These are phyloP conservation scores for Podospora comata DNA, from an alignment of 495 filamentous ascomycete genomes.

Conservation along the genomic window DNA sequence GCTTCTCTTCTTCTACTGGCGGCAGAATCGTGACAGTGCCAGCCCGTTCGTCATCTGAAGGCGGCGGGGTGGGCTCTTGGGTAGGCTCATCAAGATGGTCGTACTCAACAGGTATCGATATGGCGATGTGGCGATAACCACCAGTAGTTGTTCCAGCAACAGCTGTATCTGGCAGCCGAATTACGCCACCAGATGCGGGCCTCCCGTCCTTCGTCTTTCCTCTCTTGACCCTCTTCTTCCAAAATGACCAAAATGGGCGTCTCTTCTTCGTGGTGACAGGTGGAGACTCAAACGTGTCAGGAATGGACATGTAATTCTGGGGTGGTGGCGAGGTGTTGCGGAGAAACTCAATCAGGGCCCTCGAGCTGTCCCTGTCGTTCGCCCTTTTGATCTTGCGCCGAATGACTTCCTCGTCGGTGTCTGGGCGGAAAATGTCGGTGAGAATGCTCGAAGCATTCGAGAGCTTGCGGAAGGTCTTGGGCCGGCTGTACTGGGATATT, in stretches of 20 bases:
- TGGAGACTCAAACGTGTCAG: slow-evolving; percentile 17
- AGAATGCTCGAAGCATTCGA: slow-evolving; percentile 26
- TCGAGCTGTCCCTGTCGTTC: slow-evolving; percentile 23
- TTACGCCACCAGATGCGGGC: slow-evolving; percentile 18
- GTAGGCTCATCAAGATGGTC: slow-evolving; percentile 17
- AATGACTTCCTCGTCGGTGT: slow-evolving; percentile 22
- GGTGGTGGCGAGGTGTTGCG: slow-evolving; percentile 39
- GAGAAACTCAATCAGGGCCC: slow-evolving; percentile 42
- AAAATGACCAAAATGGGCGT: slow-evolving; percentile 18
- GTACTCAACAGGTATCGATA: slow-evolving; percentile 47
- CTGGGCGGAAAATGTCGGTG: slow-evolving; percentile 27
- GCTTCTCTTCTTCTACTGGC: background rate
- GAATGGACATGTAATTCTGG: slow-evolving; percentile 39
- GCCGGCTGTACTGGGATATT: slow-evolving; percentile 13
- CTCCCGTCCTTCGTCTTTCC: slow-evolving; percentile 1
- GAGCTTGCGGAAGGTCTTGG: slow-evolving; percentile 23
- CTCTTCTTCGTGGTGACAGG: slow-evolving; percentile 8
- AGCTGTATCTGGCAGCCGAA: slow-evolving; percentile 47
- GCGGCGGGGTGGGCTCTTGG: background rate
- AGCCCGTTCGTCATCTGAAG: background rate
- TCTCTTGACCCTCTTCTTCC: slow-evolving; percentile 8
- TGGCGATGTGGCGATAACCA: slow-evolving; percentile 50
- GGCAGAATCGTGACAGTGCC: background rate
- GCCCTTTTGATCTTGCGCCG: slow-evolving; percentile 21
- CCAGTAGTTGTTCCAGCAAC: slow-evolving; percentile 40